Percentiles rank a stretch among this genome's conserved stretches.
These are phyloP conservation scores for Abrus precatorius DNA, from an alignment of 306 rosid genomes.

Conservation along the genomic window DNA sequence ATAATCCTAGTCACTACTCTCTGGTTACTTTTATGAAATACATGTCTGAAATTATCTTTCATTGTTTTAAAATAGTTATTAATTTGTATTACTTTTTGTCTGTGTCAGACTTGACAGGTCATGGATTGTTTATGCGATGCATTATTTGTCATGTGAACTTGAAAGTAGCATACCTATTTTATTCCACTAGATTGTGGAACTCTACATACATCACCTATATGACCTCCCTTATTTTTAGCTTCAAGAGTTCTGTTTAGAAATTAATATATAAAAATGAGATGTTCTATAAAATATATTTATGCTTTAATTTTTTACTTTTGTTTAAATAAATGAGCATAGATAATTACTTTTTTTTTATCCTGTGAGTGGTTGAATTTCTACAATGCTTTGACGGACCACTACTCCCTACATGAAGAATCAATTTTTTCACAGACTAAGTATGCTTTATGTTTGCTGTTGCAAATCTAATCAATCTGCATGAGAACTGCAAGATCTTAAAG, in stretches of 20 bases:
- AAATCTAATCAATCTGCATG: background rate
- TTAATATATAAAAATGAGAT: background rate
- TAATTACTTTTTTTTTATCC: background rate
- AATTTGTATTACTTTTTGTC: too few species aligned
- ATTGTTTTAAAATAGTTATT: too few species aligned
- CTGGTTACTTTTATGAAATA: background rate
- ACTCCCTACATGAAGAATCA: background rate
- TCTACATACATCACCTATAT: background rate
- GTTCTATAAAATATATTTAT: background rate
- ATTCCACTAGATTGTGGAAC: background rate
- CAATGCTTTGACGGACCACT: slow-evolving; percentile 3
- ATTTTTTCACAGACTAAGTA: background rate
- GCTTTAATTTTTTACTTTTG: background rate
- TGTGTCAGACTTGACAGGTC: background rate
- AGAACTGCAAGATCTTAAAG: background rate
- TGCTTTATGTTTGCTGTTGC: slow-evolving; percentile 1
- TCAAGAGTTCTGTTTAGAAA: background rate
- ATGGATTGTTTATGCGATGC: background rate
- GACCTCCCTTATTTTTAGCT: background rate
- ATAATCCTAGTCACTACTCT: slow-evolving; percentile 6
- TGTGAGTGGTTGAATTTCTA: background rate
- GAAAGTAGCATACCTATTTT: background rate
- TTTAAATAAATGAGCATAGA: background rate
- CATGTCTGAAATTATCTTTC: too few species aligned
- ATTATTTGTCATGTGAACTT: slow-evolving; percentile 7